Conservation (phyloP, 176 grass and related monocot genomes). For the Tillandsia fasciculata region DNA sequence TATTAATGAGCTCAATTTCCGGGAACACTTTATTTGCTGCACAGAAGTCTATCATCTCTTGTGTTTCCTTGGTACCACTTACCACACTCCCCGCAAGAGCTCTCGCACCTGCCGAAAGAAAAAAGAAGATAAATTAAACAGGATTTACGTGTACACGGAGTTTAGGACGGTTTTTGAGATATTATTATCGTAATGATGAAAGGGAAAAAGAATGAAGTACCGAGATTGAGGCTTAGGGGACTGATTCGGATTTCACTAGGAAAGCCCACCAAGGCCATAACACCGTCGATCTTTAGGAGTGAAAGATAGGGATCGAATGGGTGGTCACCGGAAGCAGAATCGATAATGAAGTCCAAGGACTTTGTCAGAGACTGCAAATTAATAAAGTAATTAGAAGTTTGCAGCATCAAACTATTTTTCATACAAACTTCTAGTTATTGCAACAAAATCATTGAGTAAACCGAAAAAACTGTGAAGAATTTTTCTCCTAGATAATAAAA, state of each 20-base stretch:
- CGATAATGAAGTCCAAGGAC: constrained; percentile 67
- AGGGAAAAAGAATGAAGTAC: constrained; percentile 26
- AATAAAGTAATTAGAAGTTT: background rate
- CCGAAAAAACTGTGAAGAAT: no score
- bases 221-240: constrained; percentile 45
- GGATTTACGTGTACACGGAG: no score
- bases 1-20: constrained; percentile 64
- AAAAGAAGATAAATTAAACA: no score
- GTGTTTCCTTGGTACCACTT: constrained; percentile 51
- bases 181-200: no score
- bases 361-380: constrained; percentile 44
- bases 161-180: no score
- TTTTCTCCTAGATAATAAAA: background rate
- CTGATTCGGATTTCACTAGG: constrained; percentile 52
- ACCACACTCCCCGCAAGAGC: constrained; percentile 43
- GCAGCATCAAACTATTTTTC: background rate
- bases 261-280: constrained; percentile 48
- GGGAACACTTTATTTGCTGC: constrained; percentile 61
- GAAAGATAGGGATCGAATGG: constrained; percentile 72
- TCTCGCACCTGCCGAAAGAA: constrained; percentile 26
- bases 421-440: no score
- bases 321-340: constrained; percentile 65
- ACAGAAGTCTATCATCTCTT: constrained; percentile 63
- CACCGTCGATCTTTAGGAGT: constrained; percentile 56
- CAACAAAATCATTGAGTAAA: no score